Conservation (phyloP, 1,284 basidiomycete genomes). For the Leccinum subrobustum region DNA sequence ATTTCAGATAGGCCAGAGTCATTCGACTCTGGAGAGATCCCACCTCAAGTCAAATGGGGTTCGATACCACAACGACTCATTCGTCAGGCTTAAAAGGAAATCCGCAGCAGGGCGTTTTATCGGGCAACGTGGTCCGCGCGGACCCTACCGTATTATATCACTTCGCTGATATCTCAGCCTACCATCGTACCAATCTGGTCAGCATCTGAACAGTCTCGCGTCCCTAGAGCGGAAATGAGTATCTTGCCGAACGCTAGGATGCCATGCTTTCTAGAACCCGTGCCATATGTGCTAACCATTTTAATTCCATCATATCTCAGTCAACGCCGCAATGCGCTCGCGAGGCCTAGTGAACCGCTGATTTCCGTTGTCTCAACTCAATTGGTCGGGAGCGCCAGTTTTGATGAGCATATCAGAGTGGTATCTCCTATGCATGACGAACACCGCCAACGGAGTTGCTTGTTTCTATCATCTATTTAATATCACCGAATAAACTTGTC, state of each 20-base stretch:
- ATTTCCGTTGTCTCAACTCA: no score
- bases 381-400: no score
- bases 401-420: no score
- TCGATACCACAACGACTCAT: neutral
- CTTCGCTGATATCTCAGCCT: neutral
- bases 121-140: neutral
- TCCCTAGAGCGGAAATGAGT: neutral
- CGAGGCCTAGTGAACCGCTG: neutral
- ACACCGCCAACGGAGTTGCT: no score
- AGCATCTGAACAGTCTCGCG: neutral
- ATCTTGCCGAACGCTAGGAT: neutral
- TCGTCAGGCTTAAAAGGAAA: neutral
- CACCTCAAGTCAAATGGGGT: constrained; percentile 1
- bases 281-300: neutral
- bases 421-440: no score
- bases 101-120: neutral
- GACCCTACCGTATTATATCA: neutral
- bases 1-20: neutral
- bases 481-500: constrained; percentile 2
- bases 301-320: neutral
- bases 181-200: neutral
- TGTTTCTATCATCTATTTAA: neutral
- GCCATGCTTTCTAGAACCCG: neutral
- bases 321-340: neutral
- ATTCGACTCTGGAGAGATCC: neutral